Conservation (phyloP, 352 stramenopile species). For the Blastocystis sp. region DNA sequence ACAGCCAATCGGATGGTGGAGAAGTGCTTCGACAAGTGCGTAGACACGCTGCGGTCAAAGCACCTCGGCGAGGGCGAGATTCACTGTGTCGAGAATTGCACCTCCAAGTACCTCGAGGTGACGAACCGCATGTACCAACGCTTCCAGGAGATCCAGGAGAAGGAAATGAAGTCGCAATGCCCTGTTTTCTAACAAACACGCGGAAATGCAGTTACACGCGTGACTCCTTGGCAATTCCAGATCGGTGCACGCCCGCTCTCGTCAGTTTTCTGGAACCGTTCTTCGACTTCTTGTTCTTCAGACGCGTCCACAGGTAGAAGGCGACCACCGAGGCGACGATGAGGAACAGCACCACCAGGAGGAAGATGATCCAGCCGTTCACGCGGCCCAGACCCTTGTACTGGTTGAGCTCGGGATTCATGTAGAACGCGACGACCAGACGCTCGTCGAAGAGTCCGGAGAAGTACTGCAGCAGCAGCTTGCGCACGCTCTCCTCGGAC, state of each 20-base stretch:
- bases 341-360: conserved; percentile 28
- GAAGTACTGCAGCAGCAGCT: neutral
- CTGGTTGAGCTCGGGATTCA: conserved; percentile 15
- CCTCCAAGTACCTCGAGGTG: conserved; percentile 31
- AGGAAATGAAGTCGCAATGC: conserved; percentile 6
- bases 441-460: neutral
- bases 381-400: conserved; percentile 27
- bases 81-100: conserved; percentile 55
- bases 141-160: conserved; percentile 41
- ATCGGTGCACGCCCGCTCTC: neutral
- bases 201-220: conserved; percentile 35
- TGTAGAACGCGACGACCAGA: conserved; percentile 1
- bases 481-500: neutral
- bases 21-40: conserved; percentile 53
- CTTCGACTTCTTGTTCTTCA: conserved; percentile 68
- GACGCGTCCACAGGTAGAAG: conserved; percentile 54
- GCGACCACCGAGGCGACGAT: conserved; percentile 5
- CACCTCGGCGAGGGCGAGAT: conserved; percentile 39
- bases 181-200: conserved; percentile 21
- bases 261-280: conserved; percentile 52
- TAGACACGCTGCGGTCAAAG: conserved; percentile 44
- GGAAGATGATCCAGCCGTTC: conserved; percentile 19
- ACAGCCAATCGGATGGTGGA: conserved; percentile 40
- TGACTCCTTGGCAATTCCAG: neutral
- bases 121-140: conserved; percentile 26